Conservation (phyloP, 441 rosid genomes). For the California macrophylla region DNA sequence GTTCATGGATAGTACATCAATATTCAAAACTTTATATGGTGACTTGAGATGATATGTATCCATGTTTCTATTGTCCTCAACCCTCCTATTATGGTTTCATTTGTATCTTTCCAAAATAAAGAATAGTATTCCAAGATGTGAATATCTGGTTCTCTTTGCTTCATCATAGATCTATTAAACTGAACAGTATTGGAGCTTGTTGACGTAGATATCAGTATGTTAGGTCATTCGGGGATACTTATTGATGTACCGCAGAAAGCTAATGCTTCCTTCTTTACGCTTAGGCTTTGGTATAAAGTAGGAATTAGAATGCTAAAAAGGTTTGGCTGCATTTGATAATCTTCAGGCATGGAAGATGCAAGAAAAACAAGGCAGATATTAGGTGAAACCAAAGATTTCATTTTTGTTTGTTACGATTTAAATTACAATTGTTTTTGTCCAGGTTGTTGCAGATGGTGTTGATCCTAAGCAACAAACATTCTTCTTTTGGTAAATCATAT, state of each 20-base stretch:
- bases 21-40: neutral
- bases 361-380: constrained; percentile 6
- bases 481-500: constrained; percentile 53
- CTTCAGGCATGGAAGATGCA: neutral
- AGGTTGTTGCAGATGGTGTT: constrained; percentile 64
- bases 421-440: constrained; percentile 22
- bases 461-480: constrained; percentile 94
- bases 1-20: neutral
- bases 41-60: neutral
- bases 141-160: too few relatives aligned
- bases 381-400: neutral
- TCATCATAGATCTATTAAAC: too few relatives aligned
- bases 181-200: too few relatives aligned
- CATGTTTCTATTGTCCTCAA: neutral
- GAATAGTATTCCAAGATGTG: neutral
- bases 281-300: neutral
- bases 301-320: constrained; percentile 1
- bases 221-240: neutral
- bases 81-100: neutral
- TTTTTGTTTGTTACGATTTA: constrained; percentile 14
- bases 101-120: neutral
- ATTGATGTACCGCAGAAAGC: neutral
- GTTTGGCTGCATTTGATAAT: neutral
- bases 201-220: too few relatives aligned
- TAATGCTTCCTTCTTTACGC: neutral